Evolutionary conservation across 306 rosid genomes (phyloP), one percentile per base, ranked within the genome.

Genomic region (Prunus mongolica): DNA sequence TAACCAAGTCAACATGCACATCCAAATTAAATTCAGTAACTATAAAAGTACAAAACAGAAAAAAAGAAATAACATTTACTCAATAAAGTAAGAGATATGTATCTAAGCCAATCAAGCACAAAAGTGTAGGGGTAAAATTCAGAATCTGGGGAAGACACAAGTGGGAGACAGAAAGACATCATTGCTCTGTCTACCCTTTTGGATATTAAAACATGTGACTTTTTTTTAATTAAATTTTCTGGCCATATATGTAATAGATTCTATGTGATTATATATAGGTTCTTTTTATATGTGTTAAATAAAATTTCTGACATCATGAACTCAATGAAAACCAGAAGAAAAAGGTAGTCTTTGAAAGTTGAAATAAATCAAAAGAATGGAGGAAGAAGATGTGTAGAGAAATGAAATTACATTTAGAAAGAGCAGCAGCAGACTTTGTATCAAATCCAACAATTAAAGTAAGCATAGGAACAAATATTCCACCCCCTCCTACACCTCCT

Each of bases 401-500:
- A 20, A 41, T 46, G 5, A 64, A 12, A 25, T 76, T 90, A 90
- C 99, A 95, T 86, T 92, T 95, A 11, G 99, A 95, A 49, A 95
- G 83, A 82, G 99, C 99, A 69, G 99, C 97, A 13, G 99, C 97
- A 6, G 97, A 95, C 66, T 95, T 95, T 12, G 96, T 88, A 75
- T 92, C 99, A 63, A 95, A 95, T 0, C 99, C 99, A 58, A 92
- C 82, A 79, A 95, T 75, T 78, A 95, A 75, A 82, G 91, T 92
- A 56, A 95, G 91, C 97, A 95, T 92, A 12, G 99, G 99, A 68
- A 95, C 97, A 34, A 95, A 95, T 71, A 95, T 95, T 82, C 99
- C 99, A 25, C 97, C 97, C 5, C 96, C 97, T 22, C 98, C 99
- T 8, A 95, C 93, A 2, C 99, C 99, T 60, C 99, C 99, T 19